Evolutionary conservation across 495 filamentous ascomycete genomes (phyloP), one percentile per base, ranked within the genome.

Genomic region (Lasiosphaeria hispida): DNA sequence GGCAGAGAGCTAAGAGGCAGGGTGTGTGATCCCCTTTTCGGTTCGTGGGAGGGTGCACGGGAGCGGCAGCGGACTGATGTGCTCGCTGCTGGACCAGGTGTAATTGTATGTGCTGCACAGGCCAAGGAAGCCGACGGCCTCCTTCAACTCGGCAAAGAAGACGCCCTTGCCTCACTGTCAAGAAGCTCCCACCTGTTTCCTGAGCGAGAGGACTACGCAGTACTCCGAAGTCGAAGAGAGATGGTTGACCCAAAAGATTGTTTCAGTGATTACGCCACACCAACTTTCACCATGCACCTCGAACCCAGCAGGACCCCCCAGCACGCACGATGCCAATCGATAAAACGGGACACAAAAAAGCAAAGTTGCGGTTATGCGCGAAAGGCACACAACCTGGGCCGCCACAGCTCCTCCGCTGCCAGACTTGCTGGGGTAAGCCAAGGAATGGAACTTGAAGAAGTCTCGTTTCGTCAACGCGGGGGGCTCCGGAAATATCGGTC

Each of bases 11-110:
- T 34, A 45, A 33, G 58, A 56, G 57, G 37, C 41, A 33, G 35
- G 48, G 35, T 39, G 47, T 62, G 52, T 64, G 59, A 53, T 61
- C 66, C 48, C 58, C 59, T 62, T 69, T 66, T 60, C 49, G 60
- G 55, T 53, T 53, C 44, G 48, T 56, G 53, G 48, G 53, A 51
- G 51, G 37, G 47, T 41, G 55, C 54, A 61, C 41, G 55, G 48
- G 41, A 62, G 48, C 42, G 43, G 52, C 40, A 59, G 57, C 53
- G 44, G 48, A 53, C 18, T 38, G 57, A 50, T 53, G 48, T 37
- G 48, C 40, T 40, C 40, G 51, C 58, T 47, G 33, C 36, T 37
- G 48, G 19, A 18, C 23, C 18, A n/a, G 34, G 52, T 18, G 18
- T 30, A 30, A 5, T 30, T 30, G 23, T 30, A 30, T 30, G 23